phyloP scores from a whole-genome alignment of 495 filamentous ascomycete genomes.

The Penicillium macrosclerotiorum region DNA sequence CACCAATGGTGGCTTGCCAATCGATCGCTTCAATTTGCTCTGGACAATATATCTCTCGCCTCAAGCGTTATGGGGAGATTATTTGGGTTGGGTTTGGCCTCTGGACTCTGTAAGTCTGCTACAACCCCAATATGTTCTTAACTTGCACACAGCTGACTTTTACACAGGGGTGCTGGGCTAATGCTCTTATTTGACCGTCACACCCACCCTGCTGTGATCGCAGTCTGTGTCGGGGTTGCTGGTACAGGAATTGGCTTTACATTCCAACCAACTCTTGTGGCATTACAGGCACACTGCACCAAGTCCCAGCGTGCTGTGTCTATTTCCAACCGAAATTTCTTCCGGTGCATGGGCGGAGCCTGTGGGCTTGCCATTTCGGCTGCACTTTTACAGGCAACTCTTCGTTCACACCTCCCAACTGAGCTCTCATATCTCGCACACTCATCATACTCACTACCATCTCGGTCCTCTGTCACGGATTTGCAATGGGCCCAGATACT shows the following conservation, averaged over 20 bases:
- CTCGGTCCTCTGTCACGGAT: conserved; percentile 26
- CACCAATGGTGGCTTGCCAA: conserved; percentile 54
- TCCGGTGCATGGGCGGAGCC: conserved; percentile 59
- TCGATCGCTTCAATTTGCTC: conserved; percentile 50
- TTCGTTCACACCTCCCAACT: conserved; percentile 44
- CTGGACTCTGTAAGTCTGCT: conserved; percentile 47
- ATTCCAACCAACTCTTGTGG: conserved; percentile 63
- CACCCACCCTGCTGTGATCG: conserved; percentile 49
- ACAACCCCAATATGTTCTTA: neutral
- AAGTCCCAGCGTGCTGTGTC: conserved; percentile 59
- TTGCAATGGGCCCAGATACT: conserved; percentile 43
- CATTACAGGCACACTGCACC: conserved; percentile 58
- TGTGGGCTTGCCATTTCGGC: conserved; percentile 60
- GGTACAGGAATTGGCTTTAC: conserved; percentile 57
- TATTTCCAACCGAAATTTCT: conserved; percentile 62
- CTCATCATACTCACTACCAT: conserved; percentile 43
- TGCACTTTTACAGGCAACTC: conserved; percentile 51
- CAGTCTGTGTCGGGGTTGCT: conserved; percentile 49
- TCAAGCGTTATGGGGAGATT: conserved; percentile 55
- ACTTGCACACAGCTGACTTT: neutral
- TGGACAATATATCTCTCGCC: conserved; percentile 56
- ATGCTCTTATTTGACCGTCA: conserved; percentile 47
- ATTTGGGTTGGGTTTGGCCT: conserved; percentile 54
- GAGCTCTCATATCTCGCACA: conserved; percentile 39
- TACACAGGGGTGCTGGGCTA: conserved; percentile 48